Evolutionary conservation across 331 rosid species (phyloP), one percentile per base, ranked within the genome.

Genomic region (Prunus yedoensis): DNA sequence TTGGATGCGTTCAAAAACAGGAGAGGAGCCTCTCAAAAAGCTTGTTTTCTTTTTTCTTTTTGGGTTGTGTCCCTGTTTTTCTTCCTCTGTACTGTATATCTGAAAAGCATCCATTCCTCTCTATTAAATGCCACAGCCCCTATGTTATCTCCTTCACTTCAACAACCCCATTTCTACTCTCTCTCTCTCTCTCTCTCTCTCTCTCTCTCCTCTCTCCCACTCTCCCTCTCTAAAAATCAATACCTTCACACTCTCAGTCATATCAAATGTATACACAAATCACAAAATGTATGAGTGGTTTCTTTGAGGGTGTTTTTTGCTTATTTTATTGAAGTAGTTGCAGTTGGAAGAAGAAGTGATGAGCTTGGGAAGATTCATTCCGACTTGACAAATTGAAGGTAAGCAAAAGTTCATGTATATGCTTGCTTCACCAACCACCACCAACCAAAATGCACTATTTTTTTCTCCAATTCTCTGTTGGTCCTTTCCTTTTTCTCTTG

Each of bases 61-160:
- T 35, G 1, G 8, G 41, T 35, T 20, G 8, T 53, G 20, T 53
- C 59, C 59, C 18, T 59, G 43, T 8, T 3, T 7, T 53, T 3
- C 58, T 57, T 8, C 43, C 5, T 27, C 45, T 59, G 2, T 14
- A 25, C 45, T 59, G 41, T 14, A 25, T 16, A 30, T 66, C 58
- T 47, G 58, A n/a, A 47, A 49, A 68, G 9, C 23, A 47, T 16
- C 73, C 71, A 41, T 45, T 66, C 35, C 72, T 25, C 14, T 35
- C 73, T 53, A 68, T 81, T 83, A 77, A 82, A 79, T 70, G 65
- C 83, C 30, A 66, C 69, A 15, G 27, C 73, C 52, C 20, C 66
- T 28, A 8, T 20, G 12, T 57, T 77, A 81, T 63, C 70, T 28
- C 27, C 59, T 10, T 10, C 75, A 50, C n/a, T 59, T 7, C 66